Base-by-base conservation (phyloP, 345 rosid species). In the Lepidium didymum region DNA sequence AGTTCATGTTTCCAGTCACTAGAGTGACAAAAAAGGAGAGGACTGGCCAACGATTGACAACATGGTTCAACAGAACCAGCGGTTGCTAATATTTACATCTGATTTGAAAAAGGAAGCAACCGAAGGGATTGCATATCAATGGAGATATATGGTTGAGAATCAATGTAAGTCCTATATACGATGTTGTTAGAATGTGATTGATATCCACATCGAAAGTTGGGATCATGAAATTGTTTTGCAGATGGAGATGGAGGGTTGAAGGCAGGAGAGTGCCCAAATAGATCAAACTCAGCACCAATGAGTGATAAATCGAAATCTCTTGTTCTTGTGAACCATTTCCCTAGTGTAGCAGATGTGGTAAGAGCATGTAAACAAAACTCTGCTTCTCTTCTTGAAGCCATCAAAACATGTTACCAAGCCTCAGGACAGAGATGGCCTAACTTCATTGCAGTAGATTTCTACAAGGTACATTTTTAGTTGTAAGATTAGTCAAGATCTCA, bases 401-500 rank as follows among this genome's bases (percentile, higher is more conserved):
- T 81, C 42, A 78, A 68, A 56, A 81, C 92, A 16, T 94, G 96
- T 73, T 73, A 80, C 58, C 67, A 19, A 64, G 96, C 91, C 15
- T 69, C 96, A 1, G 96, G 90, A 9, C 80, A 89, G 25, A 76
- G 96, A 25, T 91, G 99, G 99, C 96, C 99, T 62, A 91, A 91
- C 82, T 91, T 81, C 89, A 82, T 94, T 27, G 89, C 99, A 2
- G 96, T 91, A 7, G 97, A 94, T 69, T 89, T 81, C 67, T 89
- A 94, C 87, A 82, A 81, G 92, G 97, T 94, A 84, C 8, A 16
- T 45, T 7, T 23, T 21, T 56, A 29, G 41, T 37, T 33, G 16
- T 5, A 0, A 46, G 29, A 56, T 27, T 23, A 37, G 8, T 55
- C 25, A 57, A 9, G 50, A 36, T 68, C 10, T 44, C 37, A 8